Conservation (phyloP, 1,284 basidiomycete genomes). For the Megacollybia platyphylla region DNA sequence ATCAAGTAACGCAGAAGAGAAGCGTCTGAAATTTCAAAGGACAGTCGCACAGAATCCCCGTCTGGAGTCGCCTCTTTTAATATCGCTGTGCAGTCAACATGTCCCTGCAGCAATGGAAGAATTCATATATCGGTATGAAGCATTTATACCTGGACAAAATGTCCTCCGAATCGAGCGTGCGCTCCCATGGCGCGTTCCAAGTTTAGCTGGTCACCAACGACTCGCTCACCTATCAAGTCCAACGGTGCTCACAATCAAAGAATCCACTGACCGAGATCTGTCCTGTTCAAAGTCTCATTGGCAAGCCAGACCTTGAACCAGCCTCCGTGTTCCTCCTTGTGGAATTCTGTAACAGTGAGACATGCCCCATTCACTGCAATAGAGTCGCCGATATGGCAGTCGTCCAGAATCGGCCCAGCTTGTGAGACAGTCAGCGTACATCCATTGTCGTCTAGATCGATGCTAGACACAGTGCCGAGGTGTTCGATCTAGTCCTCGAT, state of each 20-base stretch:
- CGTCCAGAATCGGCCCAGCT: slow-evolving; percentile 67
- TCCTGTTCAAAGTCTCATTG: slow-evolving; percentile 87
- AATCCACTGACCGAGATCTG: slow-evolving; percentile 63
- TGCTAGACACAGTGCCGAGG: slow-evolving; percentile 57
- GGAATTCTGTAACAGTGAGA: slow-evolving; percentile 84
- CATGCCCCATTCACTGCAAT: slow-evolving; percentile 76
- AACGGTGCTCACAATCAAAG: not conserved
- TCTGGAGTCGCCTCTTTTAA: slow-evolving; percentile 60
- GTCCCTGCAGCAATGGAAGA: slow-evolving; percentile 46
- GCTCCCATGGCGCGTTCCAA: slow-evolving; percentile 92
- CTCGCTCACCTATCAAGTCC: slow-evolving; percentile 48
- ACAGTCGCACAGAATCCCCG: slow-evolving; percentile 79
- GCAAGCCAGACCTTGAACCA: slow-evolving; percentile 93
- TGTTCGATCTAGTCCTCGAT: slow-evolving; percentile 54
- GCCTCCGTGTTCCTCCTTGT: slow-evolving; percentile 43
- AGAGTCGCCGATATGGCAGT: slow-evolving; percentile 91
- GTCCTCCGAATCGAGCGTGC: slow-evolving; percentile 88
- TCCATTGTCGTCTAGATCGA: slow-evolving; percentile 56
- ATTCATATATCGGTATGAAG: not conserved
- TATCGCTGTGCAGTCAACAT: slow-evolving; percentile 84
- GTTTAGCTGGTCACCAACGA: slow-evolving; percentile 78
- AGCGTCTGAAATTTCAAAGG: slow-evolving; percentile 62
- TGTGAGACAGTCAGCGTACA: slow-evolving; percentile 79
- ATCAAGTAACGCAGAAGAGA: slow-evolving; percentile 78
- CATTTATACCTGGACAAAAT: slow-evolving; percentile 84